A percentile compares a stretch with the other conserved stretches of the same genome.
Evolutionary conservation across 2,329 filamentous ascomycete genomes (phyloP).

Genomic region (Sclerotiophoma versabilis): DNA sequence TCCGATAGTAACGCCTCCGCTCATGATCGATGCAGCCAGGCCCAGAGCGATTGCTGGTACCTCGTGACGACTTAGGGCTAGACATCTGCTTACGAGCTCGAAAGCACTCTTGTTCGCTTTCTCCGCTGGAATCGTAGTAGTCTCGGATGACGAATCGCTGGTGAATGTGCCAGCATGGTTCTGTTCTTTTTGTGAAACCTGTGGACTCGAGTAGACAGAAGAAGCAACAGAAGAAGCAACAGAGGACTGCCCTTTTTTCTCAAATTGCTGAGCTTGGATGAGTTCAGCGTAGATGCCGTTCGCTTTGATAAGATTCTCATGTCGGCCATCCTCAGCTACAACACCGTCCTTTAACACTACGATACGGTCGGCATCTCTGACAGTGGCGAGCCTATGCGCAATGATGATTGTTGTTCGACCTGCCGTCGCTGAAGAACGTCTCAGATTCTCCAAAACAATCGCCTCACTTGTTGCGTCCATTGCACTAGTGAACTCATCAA

Average conservation of each 20-base stretch:
- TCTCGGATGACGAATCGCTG: conserved; percentile 1
- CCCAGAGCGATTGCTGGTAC: conserved; percentile 51
- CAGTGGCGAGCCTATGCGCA: conserved; percentile 47
- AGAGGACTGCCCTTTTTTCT: conserved; percentile 35
- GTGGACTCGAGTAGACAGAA: conserved; percentile 30
- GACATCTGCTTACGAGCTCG: conserved; percentile 34
- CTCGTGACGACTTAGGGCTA: conserved; percentile 47
- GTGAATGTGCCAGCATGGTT: neutral
- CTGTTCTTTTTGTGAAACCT: conserved; percentile 23
- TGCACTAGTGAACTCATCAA: conserved; percentile 49
- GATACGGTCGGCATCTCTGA: conserved; percentile 48
- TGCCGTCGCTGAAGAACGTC: conserved; percentile 34
- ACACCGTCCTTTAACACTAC: conserved; percentile 46
- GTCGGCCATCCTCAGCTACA: conserved; percentile 41
- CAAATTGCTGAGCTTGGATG: conserved; percentile 45
- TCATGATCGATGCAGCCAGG: conserved; percentile 54
- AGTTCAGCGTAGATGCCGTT: conserved; percentile 44
- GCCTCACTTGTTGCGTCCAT: conserved; percentile 41
- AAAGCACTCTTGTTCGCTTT: conserved; percentile 21
- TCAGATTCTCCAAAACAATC: conserved; percentile 42
- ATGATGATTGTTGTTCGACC: conserved; percentile 48
- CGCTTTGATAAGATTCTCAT: conserved; percentile 37
- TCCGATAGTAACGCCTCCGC: conserved; percentile 63
- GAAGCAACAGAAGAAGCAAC: conserved; percentile 32
- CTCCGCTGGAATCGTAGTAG: neutral